Evolutionary conservation across 1,284 basidiomycete species (phyloP).

Genomic region (Irpex sp.): DNA sequence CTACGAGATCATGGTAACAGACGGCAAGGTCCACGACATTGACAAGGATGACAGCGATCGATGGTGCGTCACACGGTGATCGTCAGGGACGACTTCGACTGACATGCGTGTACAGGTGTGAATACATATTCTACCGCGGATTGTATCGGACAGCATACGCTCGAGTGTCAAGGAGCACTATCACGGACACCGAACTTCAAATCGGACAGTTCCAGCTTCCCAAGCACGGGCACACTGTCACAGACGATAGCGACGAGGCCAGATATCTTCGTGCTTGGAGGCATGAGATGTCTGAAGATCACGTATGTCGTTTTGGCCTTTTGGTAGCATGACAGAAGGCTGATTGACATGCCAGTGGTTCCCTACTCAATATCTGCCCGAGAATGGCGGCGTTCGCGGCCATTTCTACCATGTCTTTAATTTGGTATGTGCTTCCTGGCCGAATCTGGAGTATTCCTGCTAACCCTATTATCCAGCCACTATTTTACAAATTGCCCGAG

Average conservation of each 20-base stretch:
- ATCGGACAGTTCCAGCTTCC: conserved; percentile 81
- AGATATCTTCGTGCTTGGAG: conserved; percentile 69
- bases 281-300: conserved; percentile 57
- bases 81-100: conserved; percentile 13
- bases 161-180: conserved; percentile 64
- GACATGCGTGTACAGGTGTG: conserved; percentile 58
- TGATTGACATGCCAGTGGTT: conserved; percentile 56
- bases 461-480: conserved; percentile 38
- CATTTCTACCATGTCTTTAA: conserved; percentile 77
- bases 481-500: conserved; percentile 65
- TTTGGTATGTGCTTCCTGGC: conserved; percentile 42
- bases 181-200: conserved; percentile 77
- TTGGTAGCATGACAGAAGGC: neutral
- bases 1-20: conserved; percentile 78
- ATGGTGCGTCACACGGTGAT: conserved; percentile 44
- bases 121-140: conserved; percentile 85
- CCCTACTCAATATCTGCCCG: conserved; percentile 65
- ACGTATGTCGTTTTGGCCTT: conserved; percentile 40
- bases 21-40: conserved; percentile 73
- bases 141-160: conserved; percentile 79
- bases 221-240: conserved; percentile 46
- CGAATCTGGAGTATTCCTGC: neutral
- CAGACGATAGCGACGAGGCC: conserved; percentile 58
- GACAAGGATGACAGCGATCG: conserved; percentile 68
- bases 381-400: conserved; percentile 57